Evolutionary conservation across 768 basidiomycete species (phyloP).

Genomic region (Dioszegia crocea): DNA sequence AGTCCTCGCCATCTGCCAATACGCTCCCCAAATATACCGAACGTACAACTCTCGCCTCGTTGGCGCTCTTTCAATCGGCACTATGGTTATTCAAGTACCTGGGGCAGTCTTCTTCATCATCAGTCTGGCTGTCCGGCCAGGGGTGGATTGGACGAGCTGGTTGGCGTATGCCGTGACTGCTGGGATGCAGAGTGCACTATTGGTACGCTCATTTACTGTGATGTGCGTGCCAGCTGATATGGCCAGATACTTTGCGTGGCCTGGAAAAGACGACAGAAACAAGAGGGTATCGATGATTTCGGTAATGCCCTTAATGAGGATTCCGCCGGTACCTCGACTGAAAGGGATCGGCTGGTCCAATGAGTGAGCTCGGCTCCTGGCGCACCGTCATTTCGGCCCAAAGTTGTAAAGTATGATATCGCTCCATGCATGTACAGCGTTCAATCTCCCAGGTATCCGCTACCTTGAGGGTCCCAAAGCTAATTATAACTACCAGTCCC

Average conservation of each 20-base stretch:
- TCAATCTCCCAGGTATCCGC: too few species aligned
- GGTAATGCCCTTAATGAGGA: constrained; percentile 51
- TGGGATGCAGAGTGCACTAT: constrained; percentile 72
- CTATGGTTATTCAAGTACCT: constrained; percentile 93
- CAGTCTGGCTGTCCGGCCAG: constrained; percentile 50
- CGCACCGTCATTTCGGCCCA: too few species aligned
- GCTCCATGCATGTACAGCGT: too few species aligned
- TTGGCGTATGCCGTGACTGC: constrained; percentile 57
- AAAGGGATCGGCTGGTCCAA: not conserved
- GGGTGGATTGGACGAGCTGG: constrained; percentile 52
- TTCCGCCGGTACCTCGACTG: not conserved
- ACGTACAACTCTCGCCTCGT: constrained; percentile 77
- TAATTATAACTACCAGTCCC: too few species aligned
- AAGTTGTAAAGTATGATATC: too few species aligned
- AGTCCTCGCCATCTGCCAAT: constrained; percentile 74
- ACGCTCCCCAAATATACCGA: constrained; percentile 75
- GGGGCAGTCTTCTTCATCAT: constrained; percentile 82
- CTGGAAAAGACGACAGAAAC: constrained; percentile 75
- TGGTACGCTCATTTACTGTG: constrained; percentile 49
- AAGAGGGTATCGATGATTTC: constrained; percentile 81
- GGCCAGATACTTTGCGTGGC: constrained; percentile 66
- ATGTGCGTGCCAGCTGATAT: not conserved
- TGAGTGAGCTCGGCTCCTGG: not conserved
- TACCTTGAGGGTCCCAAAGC: too few species aligned
- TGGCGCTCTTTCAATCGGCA: constrained; percentile 86